Conservation (phyloP, 768 basidiomycete species). For the Melanogaster broomeanus region DNA sequence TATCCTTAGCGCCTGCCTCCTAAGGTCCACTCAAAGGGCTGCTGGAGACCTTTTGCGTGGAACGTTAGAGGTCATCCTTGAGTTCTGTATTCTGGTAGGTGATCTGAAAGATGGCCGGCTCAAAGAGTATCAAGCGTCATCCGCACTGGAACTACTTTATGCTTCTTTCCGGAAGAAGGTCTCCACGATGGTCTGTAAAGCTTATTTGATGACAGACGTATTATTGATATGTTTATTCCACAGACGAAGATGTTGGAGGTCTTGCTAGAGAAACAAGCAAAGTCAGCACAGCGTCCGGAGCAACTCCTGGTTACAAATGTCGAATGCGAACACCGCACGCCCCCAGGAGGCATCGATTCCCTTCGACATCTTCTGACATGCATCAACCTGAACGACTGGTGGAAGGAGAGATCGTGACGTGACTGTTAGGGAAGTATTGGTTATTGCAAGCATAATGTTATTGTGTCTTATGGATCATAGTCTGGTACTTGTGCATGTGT, state of each 20-base stretch:
- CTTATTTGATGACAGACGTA: background rate
- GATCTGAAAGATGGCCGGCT: conserved; percentile 55
- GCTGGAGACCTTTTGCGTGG: conserved; percentile 66
- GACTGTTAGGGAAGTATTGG: background rate
- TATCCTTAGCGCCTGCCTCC: conserved; percentile 72
- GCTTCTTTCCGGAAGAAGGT: conserved; percentile 56
- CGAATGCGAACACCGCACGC: conserved; percentile 33
- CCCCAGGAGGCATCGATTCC: conserved; percentile 54
- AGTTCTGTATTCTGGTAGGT: conserved; percentile 65
- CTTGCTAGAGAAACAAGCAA: conserved; percentile 53
- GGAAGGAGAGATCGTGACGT: conserved; percentile 34
- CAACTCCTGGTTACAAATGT: conserved; percentile 24
- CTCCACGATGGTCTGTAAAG: conserved; percentile 52
- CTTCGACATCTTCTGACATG: conserved; percentile 56
- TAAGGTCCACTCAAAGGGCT: conserved; percentile 66
- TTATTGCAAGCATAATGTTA: conserved; percentile 12
- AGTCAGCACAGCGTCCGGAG: conserved; percentile 13
- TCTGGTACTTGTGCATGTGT: conserved; percentile 6
- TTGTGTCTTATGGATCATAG: conserved; percentile 5
- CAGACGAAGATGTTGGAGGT: conserved; percentile 60
- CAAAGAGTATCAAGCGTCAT: conserved; percentile 67
- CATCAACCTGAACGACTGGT: conserved; percentile 61
- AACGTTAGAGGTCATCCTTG: conserved; percentile 64
- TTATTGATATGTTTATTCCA: conserved; percentile 10
- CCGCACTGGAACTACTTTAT: conserved; percentile 54